Evolutionary conservation across 23 red algal species (phyloP), one percentile per base, ranked within the genome.

Genomic region (Chondrus crispus): DNA sequence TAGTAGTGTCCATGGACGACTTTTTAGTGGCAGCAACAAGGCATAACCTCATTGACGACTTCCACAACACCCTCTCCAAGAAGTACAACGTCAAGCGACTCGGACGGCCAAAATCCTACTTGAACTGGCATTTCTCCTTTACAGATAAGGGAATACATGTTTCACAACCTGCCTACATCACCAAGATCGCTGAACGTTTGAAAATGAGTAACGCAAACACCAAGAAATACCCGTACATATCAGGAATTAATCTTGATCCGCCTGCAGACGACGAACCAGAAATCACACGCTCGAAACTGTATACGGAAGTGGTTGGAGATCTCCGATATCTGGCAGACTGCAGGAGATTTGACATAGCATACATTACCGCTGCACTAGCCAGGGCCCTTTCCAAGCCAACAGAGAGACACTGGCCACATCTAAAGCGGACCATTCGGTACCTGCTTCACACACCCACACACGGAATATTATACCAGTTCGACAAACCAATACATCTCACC

Each of bases 1-100:
- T n/a, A n/a, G n/a, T n/a, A n/a, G n/a, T 89, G 52, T 45, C 64
- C 52, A 79, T 32, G 26, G 85, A 89, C 57, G 45, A 77, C 49
- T 79, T 41, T 37, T 50, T 89, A 26, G 71, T 77, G 46, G 70
- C 85, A 4, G 38, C 85, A 7, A 76, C 85, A 16, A 51, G 57
- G 28, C 58, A 22, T 13, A 4, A 26, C 22, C 70, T 52, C 18
- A 63, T 79, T 29, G 69, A 89, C 58, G 62, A 22, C 44, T 58
- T 79, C 28, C 78, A 46, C 68, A 66, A 66, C 26, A 19, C n/a
- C n/a, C n/a, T n/a, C n/a, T n/a, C n/a, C 26, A 19, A 32, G 26
- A 66, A 66, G 60, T 66, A n/a, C 54, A 68, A 78, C 13, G 69
- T 89, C 24, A 26, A 50, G 9, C 69, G 85, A 58, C 41, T 89